These are phyloP conservation scores for Gonium pectorale DNA, from an alignment of 139 green algal genomes.

Conservation along the genomic window DNA sequence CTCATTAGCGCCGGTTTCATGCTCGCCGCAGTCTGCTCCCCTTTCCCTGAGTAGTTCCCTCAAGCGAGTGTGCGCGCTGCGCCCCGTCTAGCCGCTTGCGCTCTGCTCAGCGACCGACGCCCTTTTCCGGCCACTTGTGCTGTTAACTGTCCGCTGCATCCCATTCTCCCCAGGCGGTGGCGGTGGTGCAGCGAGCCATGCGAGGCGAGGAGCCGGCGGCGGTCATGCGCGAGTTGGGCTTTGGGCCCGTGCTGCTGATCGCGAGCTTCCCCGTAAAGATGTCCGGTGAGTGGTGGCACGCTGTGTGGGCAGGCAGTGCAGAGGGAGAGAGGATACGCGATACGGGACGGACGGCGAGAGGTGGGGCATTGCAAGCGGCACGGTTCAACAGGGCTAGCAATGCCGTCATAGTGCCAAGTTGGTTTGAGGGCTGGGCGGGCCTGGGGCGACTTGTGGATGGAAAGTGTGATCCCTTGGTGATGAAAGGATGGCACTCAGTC, in stretches of 20 bases:
- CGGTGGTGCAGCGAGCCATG: slow-evolving; percentile 85
- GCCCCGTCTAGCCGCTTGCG: too few relatives aligned
- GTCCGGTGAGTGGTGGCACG: slow-evolving; percentile 71
- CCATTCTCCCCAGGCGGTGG: slow-evolving; percentile 77
- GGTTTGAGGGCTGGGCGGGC: neutral
- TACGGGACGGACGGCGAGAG: neutral
- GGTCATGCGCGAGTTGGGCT: slow-evolving; percentile 81
- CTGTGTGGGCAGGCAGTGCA: neutral
- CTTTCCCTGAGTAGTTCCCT: too few relatives aligned
- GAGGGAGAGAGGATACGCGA: neutral
- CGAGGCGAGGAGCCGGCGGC: slow-evolving; percentile 59
- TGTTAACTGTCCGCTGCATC: too few relatives aligned
- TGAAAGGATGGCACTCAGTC: neutral
- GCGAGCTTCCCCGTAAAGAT: slow-evolving; percentile 86
- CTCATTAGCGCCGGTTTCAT: too few relatives aligned
- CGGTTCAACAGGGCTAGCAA: neutral
- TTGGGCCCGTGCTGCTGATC: slow-evolving; percentile 83
- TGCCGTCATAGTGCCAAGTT: neutral
- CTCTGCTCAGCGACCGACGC: too few relatives aligned
- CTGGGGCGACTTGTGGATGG: neutral
- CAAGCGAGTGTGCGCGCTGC: too few relatives aligned
- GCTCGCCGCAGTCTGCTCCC: too few relatives aligned
- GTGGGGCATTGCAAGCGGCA: neutral
- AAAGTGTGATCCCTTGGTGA: neutral
- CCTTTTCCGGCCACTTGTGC: too few relatives aligned